A percentile compares a stretch with the other conserved stretches of the same genome.
These are phyloP conservation scores for Moesziomyces globuligerus DNA, from an alignment of 1,284 basidiomycete species.

Conservation along the genomic window DNA sequence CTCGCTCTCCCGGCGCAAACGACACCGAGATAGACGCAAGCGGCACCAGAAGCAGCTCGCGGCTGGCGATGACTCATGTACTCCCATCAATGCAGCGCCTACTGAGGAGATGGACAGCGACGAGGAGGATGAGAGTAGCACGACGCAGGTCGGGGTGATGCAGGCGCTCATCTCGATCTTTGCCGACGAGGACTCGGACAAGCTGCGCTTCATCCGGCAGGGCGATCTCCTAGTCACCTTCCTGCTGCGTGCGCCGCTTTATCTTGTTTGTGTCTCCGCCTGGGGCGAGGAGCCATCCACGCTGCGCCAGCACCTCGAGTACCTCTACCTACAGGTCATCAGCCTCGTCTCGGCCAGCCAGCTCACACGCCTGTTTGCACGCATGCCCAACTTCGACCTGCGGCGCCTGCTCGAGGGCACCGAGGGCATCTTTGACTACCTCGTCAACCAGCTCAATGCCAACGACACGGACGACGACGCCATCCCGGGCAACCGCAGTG, in stretches of 20 bases:
- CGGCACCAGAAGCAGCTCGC: slow-evolving; percentile 8
- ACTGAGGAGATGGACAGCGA: slow-evolving; percentile 57
- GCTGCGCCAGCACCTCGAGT: slow-evolving; percentile 89
- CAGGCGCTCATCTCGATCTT: slow-evolving; percentile 86
- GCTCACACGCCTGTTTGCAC: slow-evolving; percentile 83
- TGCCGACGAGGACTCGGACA: slow-evolving; percentile 61
- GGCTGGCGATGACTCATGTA: too few relatives aligned
- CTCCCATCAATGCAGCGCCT: neutral
- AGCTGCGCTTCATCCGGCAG: slow-evolving; percentile 49
- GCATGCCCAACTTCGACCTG: slow-evolving; percentile 90
- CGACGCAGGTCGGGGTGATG: slow-evolving; percentile 87
- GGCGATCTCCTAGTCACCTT: slow-evolving; percentile 79
- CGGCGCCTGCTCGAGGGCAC: slow-evolving; percentile 82
- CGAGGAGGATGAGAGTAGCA: slow-evolving; percentile 73
- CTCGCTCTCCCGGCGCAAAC: slow-evolving; percentile 21
- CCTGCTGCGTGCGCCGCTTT: slow-evolving; percentile 83
- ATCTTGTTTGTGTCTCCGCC: slow-evolving; percentile 86
- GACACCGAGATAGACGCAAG: slow-evolving; percentile 11
- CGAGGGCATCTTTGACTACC: slow-evolving; percentile 52
- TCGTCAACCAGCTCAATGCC: slow-evolving; percentile 51
- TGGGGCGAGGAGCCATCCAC: slow-evolving; percentile 94
- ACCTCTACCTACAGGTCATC: slow-evolving; percentile 89
- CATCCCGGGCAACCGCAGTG: too few relatives aligned
- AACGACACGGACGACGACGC: slow-evolving; percentile 25
- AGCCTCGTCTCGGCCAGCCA: slow-evolving; percentile 88